Conservation (phyloP, 805 yeast genomes). For the Candida ortonii region DNA sequence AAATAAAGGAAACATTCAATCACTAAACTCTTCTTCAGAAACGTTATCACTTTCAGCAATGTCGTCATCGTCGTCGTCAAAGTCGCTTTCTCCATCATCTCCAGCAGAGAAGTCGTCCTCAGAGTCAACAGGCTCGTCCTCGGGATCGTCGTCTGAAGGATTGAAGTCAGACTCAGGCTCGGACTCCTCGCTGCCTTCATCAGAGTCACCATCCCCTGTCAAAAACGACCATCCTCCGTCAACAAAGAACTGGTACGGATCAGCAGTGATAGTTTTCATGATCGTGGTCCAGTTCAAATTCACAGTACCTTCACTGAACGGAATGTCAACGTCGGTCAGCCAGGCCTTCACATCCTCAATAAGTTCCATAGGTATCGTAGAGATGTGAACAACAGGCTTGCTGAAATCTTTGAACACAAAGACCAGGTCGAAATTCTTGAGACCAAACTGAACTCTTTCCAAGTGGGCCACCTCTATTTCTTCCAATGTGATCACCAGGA, state of each 20-base stretch:
- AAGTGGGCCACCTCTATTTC: constrained; percentile 94
- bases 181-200: constrained; percentile 62
- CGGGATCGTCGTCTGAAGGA: constrained; percentile 59
- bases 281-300: constrained; percentile 94
- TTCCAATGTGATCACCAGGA: constrained; percentile 82
- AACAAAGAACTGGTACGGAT: constrained; percentile 89
- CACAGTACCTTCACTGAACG: constrained; percentile 90
- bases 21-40: constrained; percentile 33
- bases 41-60: constrained; percentile 29
- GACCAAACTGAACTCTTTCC: constrained; percentile 96
- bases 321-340: constrained; percentile 97
- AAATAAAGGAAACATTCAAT: constrained; percentile 14
- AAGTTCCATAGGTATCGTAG: constrained; percentile 90
- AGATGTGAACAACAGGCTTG: constrained; percentile 85
- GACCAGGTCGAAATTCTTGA: constrained; percentile 95
- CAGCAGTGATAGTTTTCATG: constrained; percentile 89
- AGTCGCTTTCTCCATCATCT: constrained; percentile 23
- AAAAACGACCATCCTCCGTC: constrained; percentile 97
- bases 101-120: constrained; percentile 31
- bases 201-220: constrained; percentile 83
- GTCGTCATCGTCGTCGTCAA: constrained; percentile 27
- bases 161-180: constrained; percentile 67
- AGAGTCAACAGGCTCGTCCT: constrained; percentile 45
- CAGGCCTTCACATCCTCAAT: constrained; percentile 92
- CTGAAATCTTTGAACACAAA: constrained; percentile 90